These are phyloP conservation scores for Narthecium ossifragum DNA, from an alignment of 106 monocot species.

Conservation along the genomic window DNA sequence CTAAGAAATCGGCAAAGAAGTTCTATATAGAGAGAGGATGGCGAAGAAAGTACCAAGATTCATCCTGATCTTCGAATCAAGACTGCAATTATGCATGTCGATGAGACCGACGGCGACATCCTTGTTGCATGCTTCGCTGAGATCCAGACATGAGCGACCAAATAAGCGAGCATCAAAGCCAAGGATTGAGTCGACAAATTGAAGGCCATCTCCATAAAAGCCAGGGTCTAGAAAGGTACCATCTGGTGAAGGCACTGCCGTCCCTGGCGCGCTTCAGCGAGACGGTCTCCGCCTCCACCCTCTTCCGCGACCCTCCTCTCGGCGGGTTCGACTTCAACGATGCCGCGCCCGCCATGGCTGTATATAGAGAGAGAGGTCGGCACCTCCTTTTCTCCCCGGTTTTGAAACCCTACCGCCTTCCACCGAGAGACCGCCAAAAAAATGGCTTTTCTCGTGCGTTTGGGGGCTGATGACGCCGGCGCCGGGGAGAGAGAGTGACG, in stretches of 20 bases:
- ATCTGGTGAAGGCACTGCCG: slow-evolving; percentile 89
- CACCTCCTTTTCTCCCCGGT: too few relatives aligned
- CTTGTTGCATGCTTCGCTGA: slow-evolving; percentile 74
- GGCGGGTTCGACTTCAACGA: slow-evolving; percentile 33
- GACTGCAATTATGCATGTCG: slow-evolving; percentile 89
- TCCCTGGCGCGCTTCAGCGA: slow-evolving; percentile 70
- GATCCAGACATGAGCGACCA: neutral
- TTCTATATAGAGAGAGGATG: neutral
- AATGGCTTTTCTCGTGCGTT: too few relatives aligned
- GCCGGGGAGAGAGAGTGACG: too few relatives aligned
- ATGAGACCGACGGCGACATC: slow-evolving; percentile 81
- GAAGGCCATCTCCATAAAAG: too few relatives aligned
- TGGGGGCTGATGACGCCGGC: too few relatives aligned
- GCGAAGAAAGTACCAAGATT: slow-evolving; percentile 45
- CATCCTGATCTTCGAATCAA: slow-evolving; percentile 81
- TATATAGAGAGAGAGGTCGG: neutral
- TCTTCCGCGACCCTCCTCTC: slow-evolving; percentile 46
- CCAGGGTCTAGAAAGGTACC: slow-evolving; percentile 39
- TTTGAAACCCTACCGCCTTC: too few relatives aligned
- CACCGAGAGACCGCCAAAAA: too few relatives aligned
- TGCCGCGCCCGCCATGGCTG: slow-evolving; percentile 34
- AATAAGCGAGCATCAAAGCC: neutral
- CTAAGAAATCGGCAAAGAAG: too few relatives aligned
- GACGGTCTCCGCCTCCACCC: slow-evolving; percentile 61
- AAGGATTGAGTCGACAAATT: too few relatives aligned